Conservation (phyloP, 176 grass and related monocot species). For the Thalia dealbata region DNA sequence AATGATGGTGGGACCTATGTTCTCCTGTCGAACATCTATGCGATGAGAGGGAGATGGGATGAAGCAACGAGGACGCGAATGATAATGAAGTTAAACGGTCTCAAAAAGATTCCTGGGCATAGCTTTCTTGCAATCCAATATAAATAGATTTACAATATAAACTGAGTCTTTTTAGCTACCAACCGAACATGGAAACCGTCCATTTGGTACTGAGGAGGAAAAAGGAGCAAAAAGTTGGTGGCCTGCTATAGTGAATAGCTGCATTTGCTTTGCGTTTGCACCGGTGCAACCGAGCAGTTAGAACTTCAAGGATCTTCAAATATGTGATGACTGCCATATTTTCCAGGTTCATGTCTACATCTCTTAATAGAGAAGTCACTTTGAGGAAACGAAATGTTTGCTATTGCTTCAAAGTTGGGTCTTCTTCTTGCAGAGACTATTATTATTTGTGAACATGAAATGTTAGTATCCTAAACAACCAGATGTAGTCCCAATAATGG, state of each 20-base stretch:
- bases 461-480: too few species aligned
- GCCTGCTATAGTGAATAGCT: not conserved
- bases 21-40: conserved; percentile 23
- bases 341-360: not conserved
- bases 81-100: conserved; percentile 11
- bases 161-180: too few species aligned
- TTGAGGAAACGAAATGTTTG: too few species aligned
- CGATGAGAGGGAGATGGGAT: conserved; percentile 12
- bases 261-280: not conserved
- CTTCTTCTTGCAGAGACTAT: too few species aligned
- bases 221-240: not conserved
- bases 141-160: too few species aligned
- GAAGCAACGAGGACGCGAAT: conserved; percentile 9
- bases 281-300: not conserved
- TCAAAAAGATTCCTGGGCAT: conserved; percentile 4
- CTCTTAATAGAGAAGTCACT: not conserved
- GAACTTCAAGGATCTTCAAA: not conserved
- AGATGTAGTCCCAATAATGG: too few species aligned
- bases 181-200: too few species aligned
- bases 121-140: not conserved
- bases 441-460: too few species aligned
- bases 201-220: not conserved
- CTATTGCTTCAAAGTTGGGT: too few species aligned
- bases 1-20: conserved; percentile 18
- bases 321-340: not conserved